Conservation (phyloP, 495 filamentous ascomycete species). For the Penicillium samsonianum region DNA sequence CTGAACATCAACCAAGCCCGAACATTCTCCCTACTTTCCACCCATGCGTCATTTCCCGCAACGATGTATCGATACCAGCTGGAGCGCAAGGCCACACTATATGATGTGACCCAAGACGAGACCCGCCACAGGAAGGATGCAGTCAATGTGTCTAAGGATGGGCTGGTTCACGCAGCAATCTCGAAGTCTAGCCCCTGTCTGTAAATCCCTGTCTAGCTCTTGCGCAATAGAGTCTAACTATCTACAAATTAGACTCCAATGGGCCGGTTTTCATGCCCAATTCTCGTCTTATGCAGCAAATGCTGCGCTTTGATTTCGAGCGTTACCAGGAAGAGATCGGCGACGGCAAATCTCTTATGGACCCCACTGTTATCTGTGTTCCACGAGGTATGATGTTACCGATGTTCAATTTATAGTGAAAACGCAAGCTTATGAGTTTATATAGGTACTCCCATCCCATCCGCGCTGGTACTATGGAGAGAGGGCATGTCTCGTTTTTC, state of each 20-base stretch:
- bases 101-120: slow-evolving; percentile 8
- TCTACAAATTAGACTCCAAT: slow-evolving; percentile 10
- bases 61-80: slow-evolving; percentile 14
- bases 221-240: background rate
- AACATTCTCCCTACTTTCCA: slow-evolving; percentile 8
- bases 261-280: slow-evolving; percentile 14
- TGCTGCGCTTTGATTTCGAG: slow-evolving; percentile 12
- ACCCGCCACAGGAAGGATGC: slow-evolving; percentile 12
- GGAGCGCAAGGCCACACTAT: slow-evolving; percentile 8
- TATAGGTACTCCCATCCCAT: slow-evolving; percentile 9
- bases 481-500: slow-evolving; percentile 11
- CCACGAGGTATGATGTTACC: background rate
- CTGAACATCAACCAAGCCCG: slow-evolving; percentile 6
- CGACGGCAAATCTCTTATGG: slow-evolving; percentile 4
- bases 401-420: background rate
- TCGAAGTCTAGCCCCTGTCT: slow-evolving; percentile 11
- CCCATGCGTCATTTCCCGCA: slow-evolving; percentile 7
- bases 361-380: slow-evolving; percentile 7
- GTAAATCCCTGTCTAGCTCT: background rate
- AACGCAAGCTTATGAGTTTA: background rate
- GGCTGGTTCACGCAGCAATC: slow-evolving; percentile 8
- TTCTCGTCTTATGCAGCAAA: slow-evolving; percentile 13
- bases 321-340: slow-evolving; percentile 6
- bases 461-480: slow-evolving; percentile 7
- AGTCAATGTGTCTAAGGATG: slow-evolving; percentile 7